A percentile compares a stretch with the other conserved stretches of the same genome.
phyloP scores from a whole-genome alignment of 1,284 basidiomycete species.

The Irpex sp. region DNA sequence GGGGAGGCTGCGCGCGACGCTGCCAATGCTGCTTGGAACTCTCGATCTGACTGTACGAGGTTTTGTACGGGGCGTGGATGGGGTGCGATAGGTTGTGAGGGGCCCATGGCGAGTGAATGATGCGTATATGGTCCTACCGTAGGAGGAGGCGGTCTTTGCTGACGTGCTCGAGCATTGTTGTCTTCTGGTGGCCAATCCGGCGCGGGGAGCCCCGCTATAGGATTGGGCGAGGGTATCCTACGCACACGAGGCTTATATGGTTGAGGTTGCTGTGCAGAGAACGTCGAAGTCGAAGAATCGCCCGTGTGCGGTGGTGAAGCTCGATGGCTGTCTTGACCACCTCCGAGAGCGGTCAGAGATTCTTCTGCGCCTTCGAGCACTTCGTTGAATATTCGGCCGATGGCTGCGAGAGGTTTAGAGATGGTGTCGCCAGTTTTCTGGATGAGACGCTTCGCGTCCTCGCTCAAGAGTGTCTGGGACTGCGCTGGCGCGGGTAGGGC shows the following conservation, averaged over 20 bases:
- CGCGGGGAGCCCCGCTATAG: conserved; percentile 14
- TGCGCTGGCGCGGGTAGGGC: conserved; percentile 58
- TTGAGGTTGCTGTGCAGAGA: conserved; percentile 32
- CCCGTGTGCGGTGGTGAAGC: neutral
- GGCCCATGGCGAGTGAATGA: conserved; percentile 36
- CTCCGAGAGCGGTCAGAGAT: conserved; percentile 45
- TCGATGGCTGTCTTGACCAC: conserved; percentile 29
- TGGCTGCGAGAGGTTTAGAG: conserved; percentile 83
- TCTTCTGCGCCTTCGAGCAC: conserved; percentile 56
- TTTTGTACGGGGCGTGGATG: neutral
- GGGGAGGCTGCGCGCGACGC: neutral
- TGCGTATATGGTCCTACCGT: conserved; percentile 33
- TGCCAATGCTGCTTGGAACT: neutral
- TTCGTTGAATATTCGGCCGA: conserved; percentile 83
- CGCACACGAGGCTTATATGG: conserved; percentile 74
- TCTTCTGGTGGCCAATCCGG: conserved; percentile 39
- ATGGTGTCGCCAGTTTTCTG: conserved; percentile 88
- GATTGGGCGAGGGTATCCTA: conserved; percentile 32
- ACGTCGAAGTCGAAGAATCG: neutral
- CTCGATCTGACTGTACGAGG: neutral
- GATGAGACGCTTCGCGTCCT: conserved; percentile 79
- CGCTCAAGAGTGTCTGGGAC: conserved; percentile 43
- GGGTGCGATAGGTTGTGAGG: conserved; percentile 27
- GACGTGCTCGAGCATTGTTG: conserved; percentile 39
- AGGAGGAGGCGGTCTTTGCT: conserved; percentile 3